Evolutionary conservation across 2,329 filamentous ascomycete species (phyloP), one percentile per base, ranked within the genome.

Genomic region (Diaporthe nobilis): DNA sequence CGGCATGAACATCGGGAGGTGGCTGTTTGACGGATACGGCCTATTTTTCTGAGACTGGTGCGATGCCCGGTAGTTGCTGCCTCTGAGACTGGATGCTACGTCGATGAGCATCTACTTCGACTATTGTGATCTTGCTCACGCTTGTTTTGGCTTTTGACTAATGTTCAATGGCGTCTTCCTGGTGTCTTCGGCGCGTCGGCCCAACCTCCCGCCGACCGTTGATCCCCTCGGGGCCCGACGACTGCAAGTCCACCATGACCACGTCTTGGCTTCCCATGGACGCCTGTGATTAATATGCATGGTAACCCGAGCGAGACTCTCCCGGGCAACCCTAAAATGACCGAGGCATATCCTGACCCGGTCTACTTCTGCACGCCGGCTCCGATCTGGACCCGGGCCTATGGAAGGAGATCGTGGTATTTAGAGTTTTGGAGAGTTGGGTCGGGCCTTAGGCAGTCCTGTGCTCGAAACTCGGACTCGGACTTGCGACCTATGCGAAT

Each of bases 131-230:
- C 44, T n/a, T 53, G 12, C 22, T 12, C 13, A n/a, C 31, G 22
- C 47, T 37, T 68, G 22, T 39, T 68, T 68, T 68, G 47, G 34
- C 44, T 53, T 68, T 68, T 37, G 17, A 37, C 28, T 37, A 47
- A 31, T 53, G 0, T n/a, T 31, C n/a, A 15, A 53, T 10, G 31
- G 3, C 1, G 25, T 13, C 20, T 37, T 17, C 20, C 3, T 42
- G 9, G 25, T 55, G 49, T 42, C 6, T 37, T 55, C 65, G 65
- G 49, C n/a, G 47, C 34, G n/a, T 53, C 65, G 65, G 65, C 65
- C 47, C 31, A 53, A 22, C 3, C 44, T 12, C 13, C 47, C 65
- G 65, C 47, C 44, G 44, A 31, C 65, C 49, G 4, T 42, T 20
- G 7, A 28, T 42, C 28, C 13, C 49, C 49, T 47, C 42, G 34